phyloP scores from a whole-genome alignment of 768 basidiomycete species.

The Clitopilus hobsonii region DNA sequence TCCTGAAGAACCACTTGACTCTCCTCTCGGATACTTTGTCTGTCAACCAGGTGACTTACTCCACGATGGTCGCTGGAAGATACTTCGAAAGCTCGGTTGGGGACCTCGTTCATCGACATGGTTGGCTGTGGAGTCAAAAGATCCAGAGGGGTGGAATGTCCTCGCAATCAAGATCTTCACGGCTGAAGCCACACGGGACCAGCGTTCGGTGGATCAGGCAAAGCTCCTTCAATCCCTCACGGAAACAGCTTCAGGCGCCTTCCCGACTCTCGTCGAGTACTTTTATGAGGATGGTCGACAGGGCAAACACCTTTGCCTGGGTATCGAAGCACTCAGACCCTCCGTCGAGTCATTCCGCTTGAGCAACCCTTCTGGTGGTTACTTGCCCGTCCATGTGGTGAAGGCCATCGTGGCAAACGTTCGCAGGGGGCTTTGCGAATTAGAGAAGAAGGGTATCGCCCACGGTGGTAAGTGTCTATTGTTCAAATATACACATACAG shows the following conservation, averaged over 20 bases:
- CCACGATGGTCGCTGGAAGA: conserved; percentile 32
- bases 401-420: conserved; percentile 9
- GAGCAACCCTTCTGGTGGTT: conserved; percentile 3
- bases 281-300: conserved; percentile 8
- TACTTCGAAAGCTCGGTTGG: conserved; percentile 50
- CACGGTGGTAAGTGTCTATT: not conserved
- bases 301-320: conserved; percentile 10
- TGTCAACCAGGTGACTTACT: conserved; percentile 7
- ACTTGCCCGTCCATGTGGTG: conserved; percentile 9
- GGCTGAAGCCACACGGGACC: conserved; percentile 1
- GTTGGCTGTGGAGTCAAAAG: conserved; percentile 20
- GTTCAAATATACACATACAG: not conserved
- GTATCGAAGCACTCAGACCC: conserved; percentile 4
- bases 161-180: conserved; percentile 13
- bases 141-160: not conserved
- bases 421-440: not conserved
- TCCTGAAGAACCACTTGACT: conserved; percentile 15
- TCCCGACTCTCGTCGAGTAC: not conserved
- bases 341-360: conserved; percentile 10
- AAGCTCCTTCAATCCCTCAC: not conserved
- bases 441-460: not conserved
- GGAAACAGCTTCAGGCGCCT: not conserved
- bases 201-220: not conserved
- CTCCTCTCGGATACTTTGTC: conserved; percentile 9
- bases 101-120: conserved; percentile 39